phyloP scores from a whole-genome alignment of 768 basidiomycete species.

The Dentipellis fragilis region DNA sequence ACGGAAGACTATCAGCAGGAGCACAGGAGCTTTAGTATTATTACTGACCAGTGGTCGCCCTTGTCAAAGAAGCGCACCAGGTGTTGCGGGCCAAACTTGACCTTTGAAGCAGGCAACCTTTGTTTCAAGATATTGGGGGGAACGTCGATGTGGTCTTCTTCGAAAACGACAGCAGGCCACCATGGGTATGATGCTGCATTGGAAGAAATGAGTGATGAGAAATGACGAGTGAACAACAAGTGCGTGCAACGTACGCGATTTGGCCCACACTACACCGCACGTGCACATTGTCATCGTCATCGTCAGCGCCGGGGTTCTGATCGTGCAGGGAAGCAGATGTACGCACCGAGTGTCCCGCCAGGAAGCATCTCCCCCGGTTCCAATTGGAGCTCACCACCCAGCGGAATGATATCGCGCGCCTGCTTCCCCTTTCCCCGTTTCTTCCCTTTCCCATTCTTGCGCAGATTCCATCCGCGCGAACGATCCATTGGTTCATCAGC shows the following conservation, averaged over 20 bases:
- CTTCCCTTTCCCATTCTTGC: no score
- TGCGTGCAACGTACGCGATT: constrained; percentile 40
- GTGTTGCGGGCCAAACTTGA: constrained; percentile 35
- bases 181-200: constrained; percentile 68
- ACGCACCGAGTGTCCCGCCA: constrained; percentile 58
- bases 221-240: neutral
- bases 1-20: neutral
- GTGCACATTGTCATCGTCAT: neutral
- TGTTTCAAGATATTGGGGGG: constrained; percentile 18
- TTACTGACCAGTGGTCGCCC: constrained; percentile 46
- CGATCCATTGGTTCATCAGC: neutral
- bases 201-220: neutral
- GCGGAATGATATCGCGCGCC: constrained; percentile 2
- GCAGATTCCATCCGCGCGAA: no score
- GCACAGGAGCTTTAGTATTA: neutral
- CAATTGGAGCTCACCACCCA: constrained; percentile 25
- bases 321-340: neutral
- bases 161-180: constrained; percentile 79
- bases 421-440: neutral
- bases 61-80: constrained; percentile 80
- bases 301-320: neutral
- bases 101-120: constrained; percentile 24
- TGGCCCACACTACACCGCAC: constrained; percentile 65
- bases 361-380: constrained; percentile 29
- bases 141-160: constrained; percentile 48